These are phyloP conservation scores for Ogataea thermomethanolica DNA, from an alignment of 805 yeast genomes.

Conservation along the genomic window DNA sequence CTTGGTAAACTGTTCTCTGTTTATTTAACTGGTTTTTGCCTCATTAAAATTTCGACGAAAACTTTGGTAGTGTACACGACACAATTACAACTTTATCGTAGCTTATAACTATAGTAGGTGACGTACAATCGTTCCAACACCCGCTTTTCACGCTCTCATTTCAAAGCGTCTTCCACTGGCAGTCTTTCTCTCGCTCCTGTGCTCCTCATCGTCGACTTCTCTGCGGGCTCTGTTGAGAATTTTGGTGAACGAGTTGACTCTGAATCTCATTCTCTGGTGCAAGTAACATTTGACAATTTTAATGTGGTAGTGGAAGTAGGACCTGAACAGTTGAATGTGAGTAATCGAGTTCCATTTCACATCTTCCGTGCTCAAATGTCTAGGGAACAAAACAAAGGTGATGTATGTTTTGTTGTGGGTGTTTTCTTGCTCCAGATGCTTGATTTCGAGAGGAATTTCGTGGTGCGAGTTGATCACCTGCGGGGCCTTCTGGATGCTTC, in stretches of 20 bases:
- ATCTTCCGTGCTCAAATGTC: slow-evolving; percentile 65
- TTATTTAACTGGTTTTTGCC: slow-evolving; percentile 8
- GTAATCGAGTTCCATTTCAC: slow-evolving; percentile 79
- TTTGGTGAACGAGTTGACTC: slow-evolving; percentile 91
- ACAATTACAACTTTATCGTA: slow-evolving; percentile 1
- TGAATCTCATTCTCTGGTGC: slow-evolving; percentile 96
- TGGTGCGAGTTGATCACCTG: slow-evolving; percentile 88
- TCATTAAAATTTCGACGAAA: slow-evolving; percentile 11
- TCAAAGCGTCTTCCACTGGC: slow-evolving; percentile 71
- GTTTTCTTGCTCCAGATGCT: slow-evolving; percentile 39
- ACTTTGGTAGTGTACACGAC: slow-evolving; percentile 3
- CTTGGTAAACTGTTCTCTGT: background rate
- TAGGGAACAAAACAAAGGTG: slow-evolving; percentile 74
- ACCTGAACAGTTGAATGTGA: slow-evolving; percentile 88
- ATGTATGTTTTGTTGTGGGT: slow-evolving; percentile 43
- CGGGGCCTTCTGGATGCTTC: slow-evolving; percentile 96
- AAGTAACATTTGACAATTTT: slow-evolving; percentile 97
- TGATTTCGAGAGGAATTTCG: slow-evolving; percentile 90
- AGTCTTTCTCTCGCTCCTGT: slow-evolving; percentile 50
- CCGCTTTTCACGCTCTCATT: slow-evolving; percentile 18
- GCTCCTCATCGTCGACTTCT: slow-evolving; percentile 74
- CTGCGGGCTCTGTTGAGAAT: slow-evolving; percentile 96
- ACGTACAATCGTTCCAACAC: background rate
- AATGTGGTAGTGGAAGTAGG: slow-evolving; percentile 97
- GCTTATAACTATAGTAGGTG: too few relatives aligned